Evolutionary conservation across 1,139 yeast genomes (phyloP).

Genomic region (Geotrichum siamense): DNA sequence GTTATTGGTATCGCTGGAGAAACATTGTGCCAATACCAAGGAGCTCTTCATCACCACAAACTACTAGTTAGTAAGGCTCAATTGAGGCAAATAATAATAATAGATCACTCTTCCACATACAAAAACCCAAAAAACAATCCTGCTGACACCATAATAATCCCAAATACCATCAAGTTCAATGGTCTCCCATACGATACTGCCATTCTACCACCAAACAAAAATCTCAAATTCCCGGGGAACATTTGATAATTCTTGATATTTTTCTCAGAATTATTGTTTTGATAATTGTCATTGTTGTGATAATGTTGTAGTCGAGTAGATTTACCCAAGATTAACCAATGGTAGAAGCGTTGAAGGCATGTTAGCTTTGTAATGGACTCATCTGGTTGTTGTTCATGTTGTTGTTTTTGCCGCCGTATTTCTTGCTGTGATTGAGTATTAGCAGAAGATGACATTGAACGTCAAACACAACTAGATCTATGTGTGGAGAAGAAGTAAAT

Average conservation of each 20-base stretch:
- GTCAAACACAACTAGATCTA: no score
- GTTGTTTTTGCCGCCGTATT: no score
- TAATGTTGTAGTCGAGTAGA: slow-evolving; percentile 17
- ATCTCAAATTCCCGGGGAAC: slow-evolving; percentile 40
- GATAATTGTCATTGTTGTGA: slow-evolving; percentile 18
- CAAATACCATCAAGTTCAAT: slow-evolving; percentile 37
- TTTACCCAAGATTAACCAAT: slow-evolving; percentile 12
- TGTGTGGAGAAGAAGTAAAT: no score
- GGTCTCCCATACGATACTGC: slow-evolving; percentile 37
- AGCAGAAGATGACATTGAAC: no score
- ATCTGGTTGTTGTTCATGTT: background rate
- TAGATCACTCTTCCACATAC: slow-evolving; percentile 21
- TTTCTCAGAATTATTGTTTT: background rate
- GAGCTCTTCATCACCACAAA: slow-evolving; percentile 31
- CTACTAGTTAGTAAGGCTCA: background rate
- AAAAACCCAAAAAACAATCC: slow-evolving; percentile 47
- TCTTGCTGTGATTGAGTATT: no score
- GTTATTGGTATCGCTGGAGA: slow-evolving; percentile 54
- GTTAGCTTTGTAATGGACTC: background rate
- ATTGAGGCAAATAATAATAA: background rate
- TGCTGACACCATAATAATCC: slow-evolving; percentile 41
- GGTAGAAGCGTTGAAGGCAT: slow-evolving; percentile 3
- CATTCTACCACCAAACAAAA: slow-evolving; percentile 60
- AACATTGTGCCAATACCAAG: slow-evolving; percentile 51
- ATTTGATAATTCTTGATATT: slow-evolving; percentile 34